Conservation (phyloP, 371 early-diverging fungal species). For the Mortierella sp. region DNA sequence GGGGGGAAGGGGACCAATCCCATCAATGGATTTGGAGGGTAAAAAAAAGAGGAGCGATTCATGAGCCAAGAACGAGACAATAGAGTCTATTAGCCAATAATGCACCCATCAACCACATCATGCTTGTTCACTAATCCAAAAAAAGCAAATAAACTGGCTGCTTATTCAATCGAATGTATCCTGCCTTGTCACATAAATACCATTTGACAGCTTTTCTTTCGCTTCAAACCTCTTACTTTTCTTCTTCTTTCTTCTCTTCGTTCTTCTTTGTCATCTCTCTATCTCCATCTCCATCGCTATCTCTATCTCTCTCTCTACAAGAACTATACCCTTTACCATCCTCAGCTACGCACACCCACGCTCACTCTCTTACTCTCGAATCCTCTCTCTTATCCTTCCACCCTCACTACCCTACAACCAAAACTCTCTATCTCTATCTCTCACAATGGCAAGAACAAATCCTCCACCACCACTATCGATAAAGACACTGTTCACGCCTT, state of each 20-base stretch:
- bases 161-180: not conserved
- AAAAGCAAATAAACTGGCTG: not conserved
- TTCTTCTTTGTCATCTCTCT: not conserved
- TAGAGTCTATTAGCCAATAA: not conserved
- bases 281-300: not conserved
- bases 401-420: too few relatives aligned
- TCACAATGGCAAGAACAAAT: slow-evolving; percentile 17
- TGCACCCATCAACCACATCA: not conserved
- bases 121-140: not conserved
- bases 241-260: not conserved
- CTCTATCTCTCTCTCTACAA: not conserved
- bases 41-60: not conserved
- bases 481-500: slow-evolving; percentile 39
- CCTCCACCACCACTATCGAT: slow-evolving; percentile 20
- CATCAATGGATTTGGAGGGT: not conserved
- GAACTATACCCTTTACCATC: not conserved
- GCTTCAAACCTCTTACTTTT: not conserved
- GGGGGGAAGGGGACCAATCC: not conserved
- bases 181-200: not conserved
- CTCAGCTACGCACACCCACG: not conserved
- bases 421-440: not conserved
- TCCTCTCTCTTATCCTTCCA: not conserved
- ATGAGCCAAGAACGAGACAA: not conserved
- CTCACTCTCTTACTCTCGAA: not conserved
- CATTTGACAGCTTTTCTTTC: too few relatives aligned